Percentiles rank a stretch among this genome's conserved stretches.
phyloP scores from a whole-genome alignment of 495 filamentous ascomycete species.

The Cercophora samala region DNA sequence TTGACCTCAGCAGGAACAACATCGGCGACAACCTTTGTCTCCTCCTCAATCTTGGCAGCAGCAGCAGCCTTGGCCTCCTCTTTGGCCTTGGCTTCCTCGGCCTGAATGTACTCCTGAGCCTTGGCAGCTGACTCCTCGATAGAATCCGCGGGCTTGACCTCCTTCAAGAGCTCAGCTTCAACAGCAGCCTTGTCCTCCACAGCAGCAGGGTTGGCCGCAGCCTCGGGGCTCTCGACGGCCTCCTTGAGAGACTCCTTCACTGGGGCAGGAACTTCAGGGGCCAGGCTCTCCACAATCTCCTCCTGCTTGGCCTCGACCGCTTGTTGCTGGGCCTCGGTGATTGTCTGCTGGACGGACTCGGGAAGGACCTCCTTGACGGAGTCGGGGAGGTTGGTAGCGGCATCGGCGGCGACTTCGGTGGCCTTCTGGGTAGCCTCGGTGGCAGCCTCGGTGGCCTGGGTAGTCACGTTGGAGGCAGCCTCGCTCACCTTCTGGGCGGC shows the following conservation, averaged over 20 bases:
- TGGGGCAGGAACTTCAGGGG: conserved; percentile 60
- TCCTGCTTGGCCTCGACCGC: conserved; percentile 19
- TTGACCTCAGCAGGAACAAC: conserved; percentile 70
- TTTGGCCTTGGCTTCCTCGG: conserved; percentile 22
- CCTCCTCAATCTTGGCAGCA: conserved; percentile 8
- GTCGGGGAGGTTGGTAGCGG: conserved; percentile 9
- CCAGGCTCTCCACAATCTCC: conserved; percentile 36
- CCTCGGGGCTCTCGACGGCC: conserved; percentile 65
- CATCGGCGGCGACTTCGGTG: neutral
- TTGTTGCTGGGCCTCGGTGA: conserved; percentile 4
- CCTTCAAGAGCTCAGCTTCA: conserved; percentile 61
- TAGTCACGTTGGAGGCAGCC: conserved; percentile 16
- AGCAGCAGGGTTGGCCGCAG: conserved; percentile 60
- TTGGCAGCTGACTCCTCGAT: conserved; percentile 5
- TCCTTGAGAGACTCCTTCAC: conserved; percentile 71
- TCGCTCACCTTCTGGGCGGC: conserved; percentile 4
- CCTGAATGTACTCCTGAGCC: conserved; percentile 10
- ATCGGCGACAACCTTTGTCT: conserved; percentile 38
- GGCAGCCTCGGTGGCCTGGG: conserved; percentile 18
- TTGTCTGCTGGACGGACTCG: conserved; percentile 3
- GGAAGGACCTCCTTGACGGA: conserved; percentile 26
- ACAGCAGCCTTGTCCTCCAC: conserved; percentile 76
- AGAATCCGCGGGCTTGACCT: conserved; percentile 12
- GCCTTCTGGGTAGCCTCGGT: conserved; percentile 27
- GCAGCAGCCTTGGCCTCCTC: conserved; percentile 12